These are phyloP conservation scores for Vanilla planifolia DNA, from an alignment of 106 monocot species.

Conservation along the genomic window DNA sequence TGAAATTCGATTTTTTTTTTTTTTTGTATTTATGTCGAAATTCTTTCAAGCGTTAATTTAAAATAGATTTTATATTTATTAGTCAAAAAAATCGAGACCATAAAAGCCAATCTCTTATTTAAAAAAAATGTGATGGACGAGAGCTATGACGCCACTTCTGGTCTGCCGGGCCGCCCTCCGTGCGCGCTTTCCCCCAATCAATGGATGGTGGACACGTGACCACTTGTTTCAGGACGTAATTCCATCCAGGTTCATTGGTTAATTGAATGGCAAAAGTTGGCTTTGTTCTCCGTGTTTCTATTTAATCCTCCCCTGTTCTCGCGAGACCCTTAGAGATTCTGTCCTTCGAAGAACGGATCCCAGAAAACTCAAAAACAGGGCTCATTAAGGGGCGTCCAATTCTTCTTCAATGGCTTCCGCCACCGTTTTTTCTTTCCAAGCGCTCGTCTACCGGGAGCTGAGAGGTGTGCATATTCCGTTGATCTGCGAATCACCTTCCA, in stretches of 20 bases:
- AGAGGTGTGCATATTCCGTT: not conserved
- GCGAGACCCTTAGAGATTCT: not conserved
- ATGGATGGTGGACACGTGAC: not conserved
- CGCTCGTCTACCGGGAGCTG: not conserved
- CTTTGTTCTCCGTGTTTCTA: not conserved
- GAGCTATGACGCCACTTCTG: not conserved
- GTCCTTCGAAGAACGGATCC: not conserved
- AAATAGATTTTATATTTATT: too few species aligned
- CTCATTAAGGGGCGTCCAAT: not conserved
- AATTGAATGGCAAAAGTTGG: not conserved
- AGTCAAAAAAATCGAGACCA: too few species aligned
- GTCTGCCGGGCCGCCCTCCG: not conserved
- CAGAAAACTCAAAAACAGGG: not conserved
- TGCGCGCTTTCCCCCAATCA: constrained; percentile 1
- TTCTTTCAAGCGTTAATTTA: too few species aligned
- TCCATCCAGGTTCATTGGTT: not conserved
- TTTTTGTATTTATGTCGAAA: too few species aligned
- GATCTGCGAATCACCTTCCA: too few species aligned
- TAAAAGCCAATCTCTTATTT: too few species aligned
- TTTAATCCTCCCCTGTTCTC: not conserved
- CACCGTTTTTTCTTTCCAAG: not conserved
- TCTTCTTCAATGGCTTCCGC: constrained; percentile 5
- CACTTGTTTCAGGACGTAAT: not conserved
- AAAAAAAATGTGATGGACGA: too few species aligned
- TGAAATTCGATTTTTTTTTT: too few species aligned